phyloP scores from a whole-genome alignment of 192 early-diverging fungal species.

The Martensiomyces pterosporus region DNA sequence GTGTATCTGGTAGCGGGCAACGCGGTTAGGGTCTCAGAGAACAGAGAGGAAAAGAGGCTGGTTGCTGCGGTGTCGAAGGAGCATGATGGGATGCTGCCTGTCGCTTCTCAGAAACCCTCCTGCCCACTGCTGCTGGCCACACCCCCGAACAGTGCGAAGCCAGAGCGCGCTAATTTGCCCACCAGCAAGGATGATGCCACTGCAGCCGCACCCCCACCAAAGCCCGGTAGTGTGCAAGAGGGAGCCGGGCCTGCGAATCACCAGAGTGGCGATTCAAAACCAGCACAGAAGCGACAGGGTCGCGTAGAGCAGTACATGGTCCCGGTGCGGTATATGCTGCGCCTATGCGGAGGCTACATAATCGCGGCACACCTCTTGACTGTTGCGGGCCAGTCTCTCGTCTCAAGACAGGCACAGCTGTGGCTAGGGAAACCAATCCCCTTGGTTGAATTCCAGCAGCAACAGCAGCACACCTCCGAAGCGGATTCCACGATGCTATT shows the following conservation, averaged over 20 bases:
- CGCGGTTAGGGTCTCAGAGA: too few relatives aligned
- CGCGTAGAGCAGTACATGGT: background rate
- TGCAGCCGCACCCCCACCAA: background rate
- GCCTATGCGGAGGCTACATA: conserved; percentile 15
- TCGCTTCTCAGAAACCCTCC: too few relatives aligned
- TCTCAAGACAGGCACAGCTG: conserved; percentile 13
- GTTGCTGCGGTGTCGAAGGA: too few relatives aligned
- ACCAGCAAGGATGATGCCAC: background rate
- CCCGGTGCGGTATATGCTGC: conserved; percentile 29
- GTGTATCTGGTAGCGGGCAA: background rate
- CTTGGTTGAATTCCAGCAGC: too few relatives aligned
- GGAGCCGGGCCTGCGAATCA: too few relatives aligned
- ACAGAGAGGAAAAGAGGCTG: too few relatives aligned
- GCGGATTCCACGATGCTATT: background rate
- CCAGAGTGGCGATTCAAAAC: background rate
- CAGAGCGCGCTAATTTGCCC: background rate
- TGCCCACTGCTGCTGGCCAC: conserved; percentile 4
- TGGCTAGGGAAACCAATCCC: conserved; percentile 32
- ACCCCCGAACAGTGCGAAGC: conserved; percentile 15
- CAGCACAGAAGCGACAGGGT: background rate
- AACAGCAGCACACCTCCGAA: background rate
- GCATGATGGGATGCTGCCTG: too few relatives aligned
- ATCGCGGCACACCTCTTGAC: conserved; percentile 10
- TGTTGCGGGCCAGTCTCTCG: conserved; percentile 19
- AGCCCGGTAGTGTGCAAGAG: too few relatives aligned